Evolutionary conservation across 768 basidiomycete species (phyloP).

Genomic region (Baorangia bicolor): DNA sequence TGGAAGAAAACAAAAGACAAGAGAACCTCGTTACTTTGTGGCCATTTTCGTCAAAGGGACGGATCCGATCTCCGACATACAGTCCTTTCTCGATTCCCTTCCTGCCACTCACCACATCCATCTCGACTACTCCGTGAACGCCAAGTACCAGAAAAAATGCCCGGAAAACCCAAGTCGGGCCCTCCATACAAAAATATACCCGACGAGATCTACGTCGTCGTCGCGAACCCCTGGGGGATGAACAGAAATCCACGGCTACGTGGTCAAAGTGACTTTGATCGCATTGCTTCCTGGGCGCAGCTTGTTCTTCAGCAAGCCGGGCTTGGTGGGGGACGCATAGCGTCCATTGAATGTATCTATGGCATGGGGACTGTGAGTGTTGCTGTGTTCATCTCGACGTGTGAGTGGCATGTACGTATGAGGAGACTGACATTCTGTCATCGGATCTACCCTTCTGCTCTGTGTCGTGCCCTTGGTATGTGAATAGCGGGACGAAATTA

Average conservation of each 20-base stretch:
- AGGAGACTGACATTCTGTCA: not conserved
- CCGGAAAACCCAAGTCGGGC: constrained; percentile 22
- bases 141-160: constrained; percentile 11
- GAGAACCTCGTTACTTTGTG: too few relatives aligned
- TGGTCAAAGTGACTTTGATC: constrained; percentile 15
- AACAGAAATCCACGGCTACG: constrained; percentile 5
- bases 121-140: not conserved
- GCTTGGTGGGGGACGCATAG: constrained; percentile 4
- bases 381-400: not conserved
- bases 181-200: constrained; percentile 29
- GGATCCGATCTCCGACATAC: too few relatives aligned
- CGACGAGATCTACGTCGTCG: constrained; percentile 22
- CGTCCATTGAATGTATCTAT: constrained; percentile 26
- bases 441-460: not conserved
- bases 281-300: constrained; percentile 26
- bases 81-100: too few relatives aligned
- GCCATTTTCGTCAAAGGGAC: too few relatives aligned
- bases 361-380: constrained; percentile 33
- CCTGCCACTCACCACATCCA: constrained; percentile 1
- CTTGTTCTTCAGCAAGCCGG: constrained; percentile 24
- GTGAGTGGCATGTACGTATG: not conserved
- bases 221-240: constrained; percentile 27
- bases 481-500: constrained; percentile 29
- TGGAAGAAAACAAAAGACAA: too few relatives aligned
- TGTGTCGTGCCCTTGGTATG: not conserved